These are phyloP conservation scores for Lyophyllum shimeji DNA, from an alignment of 768 basidiomycete genomes.

Conservation along the genomic window DNA sequence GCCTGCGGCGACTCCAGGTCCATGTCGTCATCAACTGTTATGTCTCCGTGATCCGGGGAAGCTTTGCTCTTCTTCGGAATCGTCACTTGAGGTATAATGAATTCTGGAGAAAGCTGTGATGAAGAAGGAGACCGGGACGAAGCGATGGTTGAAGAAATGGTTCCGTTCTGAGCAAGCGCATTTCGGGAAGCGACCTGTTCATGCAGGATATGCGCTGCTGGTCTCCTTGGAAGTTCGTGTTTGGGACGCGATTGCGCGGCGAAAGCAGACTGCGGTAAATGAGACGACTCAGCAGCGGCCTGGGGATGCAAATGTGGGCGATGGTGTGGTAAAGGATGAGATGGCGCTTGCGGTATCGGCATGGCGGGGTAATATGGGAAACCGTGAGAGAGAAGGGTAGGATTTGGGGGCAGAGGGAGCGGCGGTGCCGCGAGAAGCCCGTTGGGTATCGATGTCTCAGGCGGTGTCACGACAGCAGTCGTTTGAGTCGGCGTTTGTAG, in stretches of 20 bases:
- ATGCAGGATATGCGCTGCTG: slow-evolving; percentile 9
- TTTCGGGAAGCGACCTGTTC: slow-evolving; percentile 9
- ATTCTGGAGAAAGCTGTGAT: not conserved
- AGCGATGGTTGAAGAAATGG: slow-evolving; percentile 2
- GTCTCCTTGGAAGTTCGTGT: slow-evolving; percentile 11
- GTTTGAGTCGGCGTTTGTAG: not conserved
- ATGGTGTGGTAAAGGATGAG: slow-evolving; percentile 3
- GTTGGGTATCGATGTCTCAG: not conserved
- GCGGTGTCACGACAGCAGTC: not conserved
- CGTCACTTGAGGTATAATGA: not conserved
- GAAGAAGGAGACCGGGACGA: slow-evolving; percentile 10
- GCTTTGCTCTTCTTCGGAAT: not conserved
- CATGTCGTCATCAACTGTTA: slow-evolving; percentile 30
- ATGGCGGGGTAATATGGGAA: slow-evolving; percentile 2
- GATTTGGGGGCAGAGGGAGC: not conserved
- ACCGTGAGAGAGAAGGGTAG: not conserved
- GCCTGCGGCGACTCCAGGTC: slow-evolving; percentile 27
- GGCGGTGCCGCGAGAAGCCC: not conserved
- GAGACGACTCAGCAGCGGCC: slow-evolving; percentile 1
- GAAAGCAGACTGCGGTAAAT: slow-evolving; percentile 11
- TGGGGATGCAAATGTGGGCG: not conserved
- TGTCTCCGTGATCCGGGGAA: slow-evolving; percentile 12
- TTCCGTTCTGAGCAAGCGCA: slow-evolving; percentile 2
- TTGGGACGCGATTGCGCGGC: slow-evolving; percentile 15
- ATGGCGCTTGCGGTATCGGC: slow-evolving; percentile 2